Percentiles rank a stretch among this genome's conserved stretches.
Conservation (phyloP, 176 grass and related monocot genomes). For the Aegilops bicornis region DNA sequence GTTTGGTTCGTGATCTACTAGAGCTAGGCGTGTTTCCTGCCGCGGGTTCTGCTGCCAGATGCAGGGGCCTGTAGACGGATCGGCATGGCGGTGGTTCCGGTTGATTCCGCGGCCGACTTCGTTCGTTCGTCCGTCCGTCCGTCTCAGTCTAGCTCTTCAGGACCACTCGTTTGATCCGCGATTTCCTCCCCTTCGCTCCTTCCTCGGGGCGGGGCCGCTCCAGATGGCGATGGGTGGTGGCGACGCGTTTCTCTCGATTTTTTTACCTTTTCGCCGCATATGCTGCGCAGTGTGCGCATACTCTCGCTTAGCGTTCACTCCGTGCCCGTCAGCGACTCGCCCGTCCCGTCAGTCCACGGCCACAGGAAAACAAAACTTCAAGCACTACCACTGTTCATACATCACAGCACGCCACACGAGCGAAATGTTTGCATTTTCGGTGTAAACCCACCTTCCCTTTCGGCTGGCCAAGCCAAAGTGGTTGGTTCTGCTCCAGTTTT, state of each 20-base stretch:
- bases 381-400: not conserved
- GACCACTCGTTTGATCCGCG: not conserved
- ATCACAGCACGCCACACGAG: not conserved
- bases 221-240: not conserved
- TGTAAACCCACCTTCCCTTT: not conserved
- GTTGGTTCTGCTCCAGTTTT: not conserved
- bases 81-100: not conserved
- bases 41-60: not conserved
- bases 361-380: not conserved
- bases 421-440: not conserved
- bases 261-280: too few species aligned
- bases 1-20: not conserved
- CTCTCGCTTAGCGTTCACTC: conserved; percentile 15
- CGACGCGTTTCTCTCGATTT: too few species aligned
- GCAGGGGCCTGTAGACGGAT: not conserved
- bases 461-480: not conserved
- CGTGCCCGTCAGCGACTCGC: too few species aligned
- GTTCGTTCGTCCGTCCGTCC: too few species aligned
- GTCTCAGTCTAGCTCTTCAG: not conserved
- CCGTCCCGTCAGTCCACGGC: not conserved
- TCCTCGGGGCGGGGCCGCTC: not conserved
- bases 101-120: not conserved
- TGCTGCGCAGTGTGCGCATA: not conserved
- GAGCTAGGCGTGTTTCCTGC: not conserved
- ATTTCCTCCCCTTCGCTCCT: not conserved